Evolutionary conservation across 108 stramenopile species (phyloP), one percentile per base, ranked within the genome.

Genomic region (Nannochloropsis salina): DNA sequence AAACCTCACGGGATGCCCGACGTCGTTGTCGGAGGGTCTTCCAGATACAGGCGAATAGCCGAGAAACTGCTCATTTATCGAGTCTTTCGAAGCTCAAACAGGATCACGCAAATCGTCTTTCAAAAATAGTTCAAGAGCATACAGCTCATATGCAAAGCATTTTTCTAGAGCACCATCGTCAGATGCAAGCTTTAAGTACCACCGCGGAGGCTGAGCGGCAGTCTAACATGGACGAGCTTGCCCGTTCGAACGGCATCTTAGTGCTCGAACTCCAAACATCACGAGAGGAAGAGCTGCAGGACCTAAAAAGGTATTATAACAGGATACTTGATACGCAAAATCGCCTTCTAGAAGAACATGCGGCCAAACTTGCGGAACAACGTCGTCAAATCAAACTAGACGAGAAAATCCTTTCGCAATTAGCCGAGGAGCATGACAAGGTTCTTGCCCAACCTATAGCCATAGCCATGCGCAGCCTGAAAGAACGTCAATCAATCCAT

Each of bases 251-350:
- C 20, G 61, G 20, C 20, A n/a, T n/a, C 6, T 15, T n/a, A 3
- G 20, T 74, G 61, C 4, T n/a, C 61, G 61, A 4, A n/a, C 20
- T 2, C 61, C 15, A 74, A n/a, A n/a, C 61, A n/a, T n/a, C 20
- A 2, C 61, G n/a, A 6, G 20, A 74, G 20, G 61, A 74, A 8
- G 61, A 74, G 8, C n/a, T 74, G 61, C 61, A 74, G 20, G 61
- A 74, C n/a, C 61, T 74, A n/a, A 74, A 74, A n/a, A n/a, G n/a
- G 61, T 74, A 74, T n/a, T 74, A 74, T 6, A 74, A 74, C 61
- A 74, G n/a, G 61, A 8, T n/a, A 15, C 61, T 74, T n/a, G 20
- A 74, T 2, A 15, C 20, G 15, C 61, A 74, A n/a, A n/a, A n/a
- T n/a, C 61, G 3, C 20, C 61, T 74, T 6, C 61, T 74, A 3